Evolutionary conservation across 2,329 filamentous ascomycete genomes (phyloP), one percentile per base, ranked within the genome.

Genomic region (Aspergillus piperis): DNA sequence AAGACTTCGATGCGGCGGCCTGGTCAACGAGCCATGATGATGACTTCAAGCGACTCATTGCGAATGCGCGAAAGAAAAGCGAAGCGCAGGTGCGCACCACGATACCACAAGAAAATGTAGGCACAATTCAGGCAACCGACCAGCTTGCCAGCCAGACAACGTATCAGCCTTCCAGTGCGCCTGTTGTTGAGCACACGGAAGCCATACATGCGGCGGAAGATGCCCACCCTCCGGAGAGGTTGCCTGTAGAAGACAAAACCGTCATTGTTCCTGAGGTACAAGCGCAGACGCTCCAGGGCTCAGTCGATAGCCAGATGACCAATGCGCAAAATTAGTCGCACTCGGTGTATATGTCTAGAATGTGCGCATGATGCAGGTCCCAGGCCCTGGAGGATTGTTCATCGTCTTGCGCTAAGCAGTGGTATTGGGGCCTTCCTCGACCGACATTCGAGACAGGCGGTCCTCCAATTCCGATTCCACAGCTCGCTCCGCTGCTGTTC

Each of bases 41-140:
- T 17, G 89, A 92, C 1, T 99, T 96, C 73, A 87, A 88, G 62
- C 84, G 89, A 47, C 75, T 99, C 48, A 94, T 98, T 68, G 88
- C 88, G 2, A 88, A 84, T 67, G 95, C 94, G 15, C 85, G 86
- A 62, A 75, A 86, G 83, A 68, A 84, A 80, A 68, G 66, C 66
- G 50, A 79, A 47, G 68, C 66, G 2, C 60, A 68, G 21, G 60
- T 70, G 27, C 67, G 65, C 54, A 66, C 70, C n/a, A 71, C 66
- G 3, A 70, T 69, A 27, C 65, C 73, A n/a, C 68, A 63, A 23
- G 60, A 63, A 17, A 54, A 62, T 17, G 55, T 54, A 17, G 42
- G 30, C 21, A 44, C 49, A 6, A 54, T 59, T 57, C 50, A 36
- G 15, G 10, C 32, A 36, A 36, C 32, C 32, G 11, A 36, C 32